A percentile compares a stretch with the other conserved stretches of the same genome.
Conservation (phyloP, 169 alveolate species). For the Eimeria tenella region DNA sequence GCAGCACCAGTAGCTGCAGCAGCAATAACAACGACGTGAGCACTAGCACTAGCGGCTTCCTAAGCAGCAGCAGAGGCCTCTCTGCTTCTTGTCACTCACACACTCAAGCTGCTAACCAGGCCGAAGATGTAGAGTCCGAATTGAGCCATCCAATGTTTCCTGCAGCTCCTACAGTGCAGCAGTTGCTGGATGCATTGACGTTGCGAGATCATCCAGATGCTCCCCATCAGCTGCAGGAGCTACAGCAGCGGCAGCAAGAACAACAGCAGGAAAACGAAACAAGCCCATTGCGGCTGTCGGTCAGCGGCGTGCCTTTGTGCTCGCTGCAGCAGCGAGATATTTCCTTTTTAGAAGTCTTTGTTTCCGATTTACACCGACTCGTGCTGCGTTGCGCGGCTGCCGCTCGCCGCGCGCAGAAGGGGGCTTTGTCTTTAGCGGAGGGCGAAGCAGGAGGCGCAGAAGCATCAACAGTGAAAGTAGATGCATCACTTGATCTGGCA, state of each 20-base stretch:
- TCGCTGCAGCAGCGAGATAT: slow-evolving; percentile 41
- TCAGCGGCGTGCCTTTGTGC: slow-evolving; percentile 11
- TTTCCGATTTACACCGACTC: slow-evolving; percentile 22
- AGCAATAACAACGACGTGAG: background rate
- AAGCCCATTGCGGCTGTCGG: slow-evolving; percentile 25
- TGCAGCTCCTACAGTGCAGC: slow-evolving; percentile 65
- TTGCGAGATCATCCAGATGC: slow-evolving; percentile 22
- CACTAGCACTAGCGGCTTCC: slow-evolving; percentile 5
- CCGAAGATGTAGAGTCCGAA: background rate
- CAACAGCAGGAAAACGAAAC: slow-evolving; percentile 5
- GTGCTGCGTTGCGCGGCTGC: slow-evolving; percentile 73
- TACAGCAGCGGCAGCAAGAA: slow-evolving; percentile 38
- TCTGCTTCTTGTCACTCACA: background rate
- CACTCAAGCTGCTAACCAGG: background rate
- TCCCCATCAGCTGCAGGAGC: slow-evolving; percentile 26
- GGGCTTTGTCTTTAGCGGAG: background rate
- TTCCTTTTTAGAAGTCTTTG: slow-evolving; percentile 26
- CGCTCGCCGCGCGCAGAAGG: slow-evolving; percentile 22
- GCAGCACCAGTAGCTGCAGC: slow-evolving; percentile 35
- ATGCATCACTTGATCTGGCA: background rate
- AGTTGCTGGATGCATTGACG: slow-evolving; percentile 54
- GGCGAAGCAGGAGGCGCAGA: slow-evolving; percentile 15
- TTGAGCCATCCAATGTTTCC: background rate
- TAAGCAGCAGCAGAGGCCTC: slow-evolving; percentile 20
- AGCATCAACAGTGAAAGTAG: background rate